Conservation (phyloP, 495 filamentous ascomycete species). For the Cairneyella variabilis region DNA sequence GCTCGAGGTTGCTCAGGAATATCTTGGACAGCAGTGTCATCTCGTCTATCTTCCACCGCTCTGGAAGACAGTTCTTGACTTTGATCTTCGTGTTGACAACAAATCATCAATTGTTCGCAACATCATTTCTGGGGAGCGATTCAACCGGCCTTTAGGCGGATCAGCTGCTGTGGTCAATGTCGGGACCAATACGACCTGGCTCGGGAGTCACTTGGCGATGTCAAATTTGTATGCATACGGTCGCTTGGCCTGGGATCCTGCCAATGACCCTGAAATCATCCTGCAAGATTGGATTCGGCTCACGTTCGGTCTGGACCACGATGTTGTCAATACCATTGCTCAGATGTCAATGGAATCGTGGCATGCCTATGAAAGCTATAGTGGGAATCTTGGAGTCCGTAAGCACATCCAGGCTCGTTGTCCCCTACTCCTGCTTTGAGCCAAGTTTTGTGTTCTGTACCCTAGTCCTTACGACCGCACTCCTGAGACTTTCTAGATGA, state of each 20-base stretch:
- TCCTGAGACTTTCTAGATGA: too few relatives aligned
- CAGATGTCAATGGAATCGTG: constrained; percentile 65
- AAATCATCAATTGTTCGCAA: constrained; percentile 49
- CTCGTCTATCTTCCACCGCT: constrained; percentile 62
- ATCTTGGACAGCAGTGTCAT: constrained; percentile 68
- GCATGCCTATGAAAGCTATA: constrained; percentile 69
- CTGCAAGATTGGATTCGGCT: constrained; percentile 63
- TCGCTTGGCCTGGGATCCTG: constrained; percentile 59
- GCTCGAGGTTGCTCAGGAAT: constrained; percentile 64
- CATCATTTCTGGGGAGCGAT: constrained; percentile 55
- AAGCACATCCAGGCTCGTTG: constrained; percentile 64
- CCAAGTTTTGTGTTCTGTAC: not conserved
- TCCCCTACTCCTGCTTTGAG: constrained; percentile 34
- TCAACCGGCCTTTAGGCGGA: constrained; percentile 54
- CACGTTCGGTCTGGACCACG: constrained; percentile 53
- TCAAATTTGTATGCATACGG: constrained; percentile 73
- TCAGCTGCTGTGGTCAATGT: constrained; percentile 68
- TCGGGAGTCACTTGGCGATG: constrained; percentile 64
- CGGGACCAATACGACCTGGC: constrained; percentile 62
- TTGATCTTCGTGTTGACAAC: constrained; percentile 59
- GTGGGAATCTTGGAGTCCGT: constrained; percentile 66
- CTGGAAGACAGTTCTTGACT: constrained; percentile 65
- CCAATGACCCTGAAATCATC: constrained; percentile 39
- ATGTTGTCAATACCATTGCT: constrained; percentile 54
- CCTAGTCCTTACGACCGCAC: too few relatives aligned